Evolutionary conservation across 495 filamentous ascomycete species (phyloP), one percentile per base, ranked within the genome.

Genomic region (Hypomontagnella monticulosa): DNA sequence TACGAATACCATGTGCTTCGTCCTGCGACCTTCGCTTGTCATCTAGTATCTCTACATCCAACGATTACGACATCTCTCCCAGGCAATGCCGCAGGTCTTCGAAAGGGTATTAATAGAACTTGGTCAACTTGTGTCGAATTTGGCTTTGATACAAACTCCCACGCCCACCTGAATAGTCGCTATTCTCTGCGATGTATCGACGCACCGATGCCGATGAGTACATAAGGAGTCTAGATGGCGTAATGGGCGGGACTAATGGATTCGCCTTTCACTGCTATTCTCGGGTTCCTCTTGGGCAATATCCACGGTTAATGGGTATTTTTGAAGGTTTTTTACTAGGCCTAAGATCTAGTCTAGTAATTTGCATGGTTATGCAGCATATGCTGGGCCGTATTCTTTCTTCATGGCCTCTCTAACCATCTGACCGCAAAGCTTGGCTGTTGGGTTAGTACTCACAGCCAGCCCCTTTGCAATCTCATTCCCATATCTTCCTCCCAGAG

Each of bases 341-440:
- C 36, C 3, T 40, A 40, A 9, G 3, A 3, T 15, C 36, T 6
- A 27, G 23, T 2, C 23, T 27, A 2, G 23, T 47, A 27, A 47
- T 11, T 1, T 16, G 15, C 46, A 46, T 14, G 12, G 32, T 75
- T 43, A 80, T 63, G 47, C 56, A 40, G 65, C 71, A 63, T 74
- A 77, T 20, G 66, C 71, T 7, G 75, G 72, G 1, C 80, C 81
- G 52, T 83, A 83, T 77, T 97, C 93, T 79, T 88, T 91, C 79
- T 82, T 88, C 84, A 96, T 85, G 38, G 91, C 91, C 79, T 94
- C 89, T 75, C 86, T 88, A 9, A 97, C 91, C 79, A 97, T 95
- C 27, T 85, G 85, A 11, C 92, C 93, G 77, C 93, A 97, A 71
- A 96, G 81, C 81, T 93, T 96, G 20, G 92, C 92, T 66, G 91